Evolutionary conservation across 1,284 basidiomycete species (phyloP).

Genomic region (Xerocomus minutiporus): DNA sequence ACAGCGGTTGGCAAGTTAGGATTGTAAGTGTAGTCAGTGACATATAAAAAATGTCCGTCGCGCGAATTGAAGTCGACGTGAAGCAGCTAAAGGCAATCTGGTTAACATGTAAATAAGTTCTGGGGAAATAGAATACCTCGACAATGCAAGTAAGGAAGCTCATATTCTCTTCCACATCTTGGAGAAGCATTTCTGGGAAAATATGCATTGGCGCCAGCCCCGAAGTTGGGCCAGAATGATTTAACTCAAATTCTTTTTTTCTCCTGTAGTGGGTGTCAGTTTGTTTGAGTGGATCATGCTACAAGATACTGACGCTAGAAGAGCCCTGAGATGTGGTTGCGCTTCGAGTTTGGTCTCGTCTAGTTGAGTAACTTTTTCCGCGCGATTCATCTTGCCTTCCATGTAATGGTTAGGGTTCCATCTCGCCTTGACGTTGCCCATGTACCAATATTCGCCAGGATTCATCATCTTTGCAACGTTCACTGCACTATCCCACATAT

Average conservation of each 20-base stretch:
- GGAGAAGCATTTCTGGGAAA: conserved; percentile 46
- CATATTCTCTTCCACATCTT: conserved; percentile 40
- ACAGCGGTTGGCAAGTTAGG: conserved; percentile 36
- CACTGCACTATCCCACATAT: conserved; percentile 52
- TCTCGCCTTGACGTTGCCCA: conserved; percentile 53
- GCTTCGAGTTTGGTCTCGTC: conserved; percentile 37
- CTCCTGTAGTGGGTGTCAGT: conserved; percentile 40
- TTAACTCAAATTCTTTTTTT: conserved; percentile 46
- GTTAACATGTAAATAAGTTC: neutral
- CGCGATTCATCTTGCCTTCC: conserved; percentile 49
- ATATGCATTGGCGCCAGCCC: conserved; percentile 21
- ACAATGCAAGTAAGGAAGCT: conserved; percentile 53
- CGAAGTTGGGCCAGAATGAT: conserved; percentile 18
- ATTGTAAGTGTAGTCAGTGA: conserved; percentile 65
- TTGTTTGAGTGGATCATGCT: neutral
- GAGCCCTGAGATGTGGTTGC: conserved; percentile 39
- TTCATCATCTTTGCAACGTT: conserved; percentile 42
- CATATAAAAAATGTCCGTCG: conserved; percentile 43
- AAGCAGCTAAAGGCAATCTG: conserved; percentile 40
- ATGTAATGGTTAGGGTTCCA: conserved; percentile 38
- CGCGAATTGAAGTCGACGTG: conserved; percentile 34
- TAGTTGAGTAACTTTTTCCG: conserved; percentile 43
- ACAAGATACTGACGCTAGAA: conserved; percentile 47
- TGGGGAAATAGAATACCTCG: conserved; percentile 40
- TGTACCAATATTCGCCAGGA: conserved; percentile 47